Percentiles rank a stretch among this genome's conserved stretches.
Conservation (phyloP, 192 early-diverging fungal species). For the Coemansia sp. region DNA sequence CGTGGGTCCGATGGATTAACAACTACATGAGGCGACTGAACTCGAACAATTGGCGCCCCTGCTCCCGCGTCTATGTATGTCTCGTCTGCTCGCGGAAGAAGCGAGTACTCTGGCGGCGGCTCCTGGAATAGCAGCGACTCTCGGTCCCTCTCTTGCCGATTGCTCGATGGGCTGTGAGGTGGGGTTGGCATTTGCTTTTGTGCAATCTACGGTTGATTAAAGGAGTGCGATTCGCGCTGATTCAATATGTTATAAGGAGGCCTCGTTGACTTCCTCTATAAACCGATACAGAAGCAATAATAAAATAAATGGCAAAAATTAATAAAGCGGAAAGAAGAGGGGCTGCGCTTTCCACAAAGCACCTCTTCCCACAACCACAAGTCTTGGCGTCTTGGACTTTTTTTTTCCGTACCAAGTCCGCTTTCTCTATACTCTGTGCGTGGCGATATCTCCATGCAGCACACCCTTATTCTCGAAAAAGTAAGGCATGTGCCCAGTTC, state of each 20-base stretch:
- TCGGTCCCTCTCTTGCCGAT: neutral
- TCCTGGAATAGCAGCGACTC: conserved; percentile 18
- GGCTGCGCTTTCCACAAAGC: too few species aligned
- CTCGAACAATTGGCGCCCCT: conserved; percentile 47
- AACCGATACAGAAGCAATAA: too few species aligned
- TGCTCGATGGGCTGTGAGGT: neutral
- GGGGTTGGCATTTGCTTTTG: neutral
- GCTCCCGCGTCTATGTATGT: conserved; percentile 50
- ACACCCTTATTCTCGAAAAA: too few species aligned
- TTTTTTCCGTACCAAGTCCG: too few species aligned
- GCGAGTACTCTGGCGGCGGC: conserved; percentile 41
- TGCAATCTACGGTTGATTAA: neutral
- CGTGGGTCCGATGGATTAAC: conserved; percentile 52
- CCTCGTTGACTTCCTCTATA: neutral
- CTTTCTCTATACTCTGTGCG: too few species aligned
- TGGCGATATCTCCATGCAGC: too few species aligned
- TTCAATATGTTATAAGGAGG: neutral
- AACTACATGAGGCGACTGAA: conserved; percentile 34
- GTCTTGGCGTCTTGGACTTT: too few species aligned
- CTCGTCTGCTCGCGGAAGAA: conserved; percentile 43
- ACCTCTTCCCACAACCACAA: too few species aligned
- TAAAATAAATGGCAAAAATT: too few species aligned
- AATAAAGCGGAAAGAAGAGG: too few species aligned
- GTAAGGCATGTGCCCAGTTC: too few species aligned
- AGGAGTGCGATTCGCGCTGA: neutral